Percentiles rank a stretch among this genome's conserved stretches.
Evolutionary conservation across 768 basidiomycete genomes (phyloP).

Genomic region (Auriscalpium vulgare): DNA sequence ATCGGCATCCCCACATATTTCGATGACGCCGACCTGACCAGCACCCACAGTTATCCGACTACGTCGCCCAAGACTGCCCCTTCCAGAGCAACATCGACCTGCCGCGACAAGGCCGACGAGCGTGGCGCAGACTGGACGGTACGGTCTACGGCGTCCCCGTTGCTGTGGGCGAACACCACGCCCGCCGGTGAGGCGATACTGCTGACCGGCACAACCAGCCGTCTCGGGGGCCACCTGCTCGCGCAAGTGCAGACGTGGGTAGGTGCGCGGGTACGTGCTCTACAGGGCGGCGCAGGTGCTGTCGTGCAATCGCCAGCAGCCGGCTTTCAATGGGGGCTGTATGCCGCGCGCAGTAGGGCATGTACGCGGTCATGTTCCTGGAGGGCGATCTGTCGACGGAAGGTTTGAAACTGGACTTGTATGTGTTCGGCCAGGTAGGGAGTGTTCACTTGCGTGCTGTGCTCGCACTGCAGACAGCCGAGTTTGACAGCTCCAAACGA

Average conservation of each 20-base stretch:
- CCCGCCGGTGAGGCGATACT: not conserved
- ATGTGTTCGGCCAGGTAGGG: not conserved
- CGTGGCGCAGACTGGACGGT: constrained; percentile 18
- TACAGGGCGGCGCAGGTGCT: not conserved
- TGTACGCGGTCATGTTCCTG: not conserved
- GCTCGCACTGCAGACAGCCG: not conserved
- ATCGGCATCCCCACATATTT: constrained; percentile 21
- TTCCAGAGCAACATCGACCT: not conserved
- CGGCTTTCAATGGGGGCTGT: not conserved
- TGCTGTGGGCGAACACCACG: not conserved
- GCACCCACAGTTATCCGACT: constrained; percentile 19
- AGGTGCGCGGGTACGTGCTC: too few relatives aligned
- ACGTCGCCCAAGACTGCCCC: not conserved
- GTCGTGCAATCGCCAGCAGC: not conserved
- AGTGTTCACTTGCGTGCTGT: not conserved
- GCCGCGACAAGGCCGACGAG: constrained; percentile 31
- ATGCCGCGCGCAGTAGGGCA: not conserved
- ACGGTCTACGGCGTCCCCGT: not conserved
- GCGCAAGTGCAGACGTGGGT: not conserved
- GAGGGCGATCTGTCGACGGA: not conserved
- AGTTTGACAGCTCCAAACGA: not conserved
- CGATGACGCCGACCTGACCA: constrained; percentile 33
- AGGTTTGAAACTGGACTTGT: not conserved
- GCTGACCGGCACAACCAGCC: not conserved
- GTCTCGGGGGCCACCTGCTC: not conserved